These are phyloP conservation scores for Rhodocollybia butyracea DNA, from an alignment of 768 basidiomycete species.

Conservation along the genomic window DNA sequence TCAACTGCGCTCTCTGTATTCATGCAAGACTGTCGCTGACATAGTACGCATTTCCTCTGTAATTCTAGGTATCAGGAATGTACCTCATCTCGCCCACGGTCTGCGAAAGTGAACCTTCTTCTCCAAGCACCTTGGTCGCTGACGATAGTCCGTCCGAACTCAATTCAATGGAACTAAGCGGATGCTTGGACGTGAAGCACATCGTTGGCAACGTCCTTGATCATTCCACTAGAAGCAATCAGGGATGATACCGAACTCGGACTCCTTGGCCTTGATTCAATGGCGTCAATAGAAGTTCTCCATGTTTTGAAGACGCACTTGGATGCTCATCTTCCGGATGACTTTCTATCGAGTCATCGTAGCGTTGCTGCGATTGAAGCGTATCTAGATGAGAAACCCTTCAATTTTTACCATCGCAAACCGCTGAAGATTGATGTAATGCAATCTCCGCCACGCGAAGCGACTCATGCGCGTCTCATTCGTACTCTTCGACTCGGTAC, in stretches of 20 bases:
- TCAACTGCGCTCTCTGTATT: conserved; percentile 26
- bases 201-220: conserved; percentile 49
- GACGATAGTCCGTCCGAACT: conserved; percentile 28
- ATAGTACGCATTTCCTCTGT: conserved; percentile 27
- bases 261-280: conserved; percentile 58
- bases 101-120: conserved; percentile 18
- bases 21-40: conserved; percentile 34
- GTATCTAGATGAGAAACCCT: neutral
- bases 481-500: conserved; percentile 22
- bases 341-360: conserved; percentile 37
- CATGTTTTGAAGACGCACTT: conserved; percentile 42
- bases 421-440: neutral
- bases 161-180: conserved; percentile 17
- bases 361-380: conserved; percentile 38
- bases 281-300: conserved; percentile 60
- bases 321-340: conserved; percentile 37
- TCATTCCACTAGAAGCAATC: conserved; percentile 32
- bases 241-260: conserved; percentile 43
- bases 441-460: neutral
- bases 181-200: conserved; percentile 26
- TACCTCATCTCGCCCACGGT: neutral
- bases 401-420: neutral
- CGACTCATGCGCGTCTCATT: conserved; percentile 10
- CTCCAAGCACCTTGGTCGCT: conserved; percentile 38
- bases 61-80: neutral